Evolutionary conservation across 495 filamentous ascomycete species (phyloP), one percentile per base, ranked within the genome.

Genomic region (Aspergillus egyptiacus): DNA sequence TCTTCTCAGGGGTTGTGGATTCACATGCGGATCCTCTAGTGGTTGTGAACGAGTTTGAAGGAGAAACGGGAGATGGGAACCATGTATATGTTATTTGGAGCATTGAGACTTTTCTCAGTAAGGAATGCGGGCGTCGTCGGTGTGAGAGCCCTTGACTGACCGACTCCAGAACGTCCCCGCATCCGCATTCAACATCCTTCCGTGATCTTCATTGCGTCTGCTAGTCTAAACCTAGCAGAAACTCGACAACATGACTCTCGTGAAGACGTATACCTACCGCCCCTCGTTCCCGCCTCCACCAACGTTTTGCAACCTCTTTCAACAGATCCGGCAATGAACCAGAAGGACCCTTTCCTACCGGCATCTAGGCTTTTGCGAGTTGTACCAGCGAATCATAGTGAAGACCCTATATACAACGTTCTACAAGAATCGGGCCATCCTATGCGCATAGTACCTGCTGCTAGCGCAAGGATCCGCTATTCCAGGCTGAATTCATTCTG

Each of bases 381-480:
- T 13, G 78, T 84, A 11, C 88, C 86, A 14, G 69, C 74, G 52
- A 66, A 80, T 57, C 72, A 81, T 56, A 65, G 72, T 50, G 72
- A 80, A 60, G 70, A 80, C 46, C 74, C 80, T 10, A 76, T 85
- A 48, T 83, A 80, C 46, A 81, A 80, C 22, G 69, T 86, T 11
- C 79, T 79, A 50, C 82, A 76, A 54, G 71, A 74, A 44, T 74
- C 79, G 46, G 75, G 75, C 35, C 76, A 84, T 50, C 75, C 80
- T 9, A 79, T 90, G 39, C 82, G 80, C 47, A 79, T 91, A 46
- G 84, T 82, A 36, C 89, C 91, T 11, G 82, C 86, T 3, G 81
- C 91, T n/a, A 88, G 89, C 63, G 85, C 87, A 19, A 80, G 88
- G 22, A 81, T 96, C 39, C 76, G 88, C 24, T 95, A 94, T 62